Evolutionary conservation across 2,329 filamentous ascomycete genomes (phyloP), one percentile per base, ranked within the genome.

Genomic region (Paramyrothecium roridum): DNA sequence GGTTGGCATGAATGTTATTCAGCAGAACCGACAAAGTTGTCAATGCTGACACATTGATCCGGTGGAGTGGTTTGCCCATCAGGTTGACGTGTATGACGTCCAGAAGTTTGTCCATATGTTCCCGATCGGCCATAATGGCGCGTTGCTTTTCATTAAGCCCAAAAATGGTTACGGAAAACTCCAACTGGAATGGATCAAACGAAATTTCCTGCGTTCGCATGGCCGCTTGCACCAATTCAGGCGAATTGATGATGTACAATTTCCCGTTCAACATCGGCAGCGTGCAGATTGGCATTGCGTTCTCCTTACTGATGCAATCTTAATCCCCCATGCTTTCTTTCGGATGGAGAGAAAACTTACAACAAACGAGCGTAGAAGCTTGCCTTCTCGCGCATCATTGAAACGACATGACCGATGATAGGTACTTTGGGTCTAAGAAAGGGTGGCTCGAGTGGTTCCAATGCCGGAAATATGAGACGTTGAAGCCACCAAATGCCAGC

Each of bases 231-330:
- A 74, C 67, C 1, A 80, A 59, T 1, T 61, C 53, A 0, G 78
- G 74, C 1, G 69, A 69, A 33, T 68, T 73, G 21, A 80, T 71
- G 20, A 78, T 59, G 58, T 80, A 81, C 16, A 76, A 63, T 43
- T 75, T 75, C n/a, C 67, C 62, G 40, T 65, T 71, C 12, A 78
- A 62, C 60, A 80, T 73, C 7, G 72, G 74, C 6, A 81, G 62
- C 1, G 78, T 78, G 45, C 71, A 76, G 54, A 78, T 74, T 1
- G 67, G 65, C 52, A 69, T 48, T 2, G 53, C 54, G 1, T 56
- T 57, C 4, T 61, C 53, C 34, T 65, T 65, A 50, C 61, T 65
- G 26, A 10, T 16, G 21, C n/a, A 26, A 12, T 12, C n/a, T 20
- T 22, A n/a, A n/a, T 19, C 7, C 8, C 20, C 1, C 7, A 0